Conservation (phyloP, 2,329 filamentous ascomycete species). For the Xylaria sp. region DNA sequence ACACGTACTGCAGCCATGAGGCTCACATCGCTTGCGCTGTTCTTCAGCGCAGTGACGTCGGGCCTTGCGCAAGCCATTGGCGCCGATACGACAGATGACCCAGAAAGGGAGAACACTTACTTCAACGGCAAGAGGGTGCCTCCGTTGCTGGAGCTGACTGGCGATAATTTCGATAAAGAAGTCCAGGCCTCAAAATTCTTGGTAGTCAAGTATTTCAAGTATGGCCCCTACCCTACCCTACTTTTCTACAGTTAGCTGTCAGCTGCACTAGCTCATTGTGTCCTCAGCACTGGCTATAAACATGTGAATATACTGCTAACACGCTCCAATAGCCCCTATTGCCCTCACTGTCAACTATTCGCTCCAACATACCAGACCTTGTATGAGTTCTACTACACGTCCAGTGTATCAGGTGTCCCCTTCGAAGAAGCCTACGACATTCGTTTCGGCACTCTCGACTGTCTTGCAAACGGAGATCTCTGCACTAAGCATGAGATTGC, state of each 20-base stretch:
- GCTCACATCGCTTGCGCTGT: conserved; percentile 51
- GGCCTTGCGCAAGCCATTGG: conserved; percentile 46
- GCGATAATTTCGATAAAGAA: conserved; percentile 62
- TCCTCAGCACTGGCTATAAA: no score
- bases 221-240: no score
- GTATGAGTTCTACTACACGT: conserved; percentile 95
- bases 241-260: no score
- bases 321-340: conserved; percentile 57
- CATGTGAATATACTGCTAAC: conserved; percentile 11
- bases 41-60: conserved; percentile 53
- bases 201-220: conserved; percentile 73
- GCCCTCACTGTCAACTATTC: conserved; percentile 76
- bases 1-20: conserved; percentile 46
- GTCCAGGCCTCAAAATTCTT: conserved; percentile 59
- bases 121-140: conserved; percentile 74
- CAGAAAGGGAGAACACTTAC: conserved; percentile 53
- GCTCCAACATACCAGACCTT: conserved; percentile 88
- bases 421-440: conserved; percentile 89
- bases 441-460: conserved; percentile 86
- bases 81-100: conserved; percentile 48
- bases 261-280: no score
- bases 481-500: conserved; percentile 71
- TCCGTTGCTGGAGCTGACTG: conserved; percentile 65
- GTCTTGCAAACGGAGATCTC: conserved; percentile 79
- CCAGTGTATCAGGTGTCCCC: conserved; percentile 64